Evolutionary conservation across 2,329 filamentous ascomycete genomes (phyloP).

Genomic region (Leptosphaerulina australis): DNA sequence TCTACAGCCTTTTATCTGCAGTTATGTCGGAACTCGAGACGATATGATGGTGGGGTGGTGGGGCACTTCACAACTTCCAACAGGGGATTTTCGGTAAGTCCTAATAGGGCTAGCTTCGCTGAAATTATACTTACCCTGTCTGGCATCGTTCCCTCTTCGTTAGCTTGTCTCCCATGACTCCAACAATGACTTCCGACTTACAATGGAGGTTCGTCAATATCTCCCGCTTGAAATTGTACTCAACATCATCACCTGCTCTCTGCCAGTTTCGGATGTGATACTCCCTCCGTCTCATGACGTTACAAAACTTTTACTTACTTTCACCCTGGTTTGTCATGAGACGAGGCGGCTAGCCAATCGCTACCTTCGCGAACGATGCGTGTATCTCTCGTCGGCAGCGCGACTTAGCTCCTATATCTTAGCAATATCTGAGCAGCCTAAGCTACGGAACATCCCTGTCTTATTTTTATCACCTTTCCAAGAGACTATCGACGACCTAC

Average conservation of each 20-base stretch:
- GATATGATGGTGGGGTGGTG: constrained; percentile 14
- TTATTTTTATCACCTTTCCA: constrained; percentile 45
- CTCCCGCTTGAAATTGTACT: constrained; percentile 40
- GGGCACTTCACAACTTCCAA: constrained; percentile 1
- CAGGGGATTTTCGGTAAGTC: constrained; percentile 1
- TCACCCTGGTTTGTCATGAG: constrained; percentile 53
- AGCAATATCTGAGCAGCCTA: constrained; percentile 21
- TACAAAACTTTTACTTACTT: constrained; percentile 54
- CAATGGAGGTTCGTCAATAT: constrained; percentile 11
- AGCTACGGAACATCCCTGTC: constrained; percentile 43
- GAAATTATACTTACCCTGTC: not conserved
- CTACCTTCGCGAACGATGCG: constrained; percentile 55
- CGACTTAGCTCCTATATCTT: constrained; percentile 37
- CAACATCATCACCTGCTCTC: constrained; percentile 33
- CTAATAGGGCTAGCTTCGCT: constrained; percentile 9
- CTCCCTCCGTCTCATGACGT: constrained; percentile 50
- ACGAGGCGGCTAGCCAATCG: constrained; percentile 52
- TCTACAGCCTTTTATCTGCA: not conserved
- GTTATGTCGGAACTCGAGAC: not conserved
- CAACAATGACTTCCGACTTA: constrained; percentile 16
- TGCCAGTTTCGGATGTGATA: constrained; percentile 25
- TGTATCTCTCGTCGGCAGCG: constrained; percentile 51
- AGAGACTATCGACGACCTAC: constrained; percentile 52
- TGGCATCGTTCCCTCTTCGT: constrained; percentile 7
- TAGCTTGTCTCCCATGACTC: not conserved